Conservation (phyloP, 805 yeast species). For the Sungouiozyma ichnusensis region DNA sequence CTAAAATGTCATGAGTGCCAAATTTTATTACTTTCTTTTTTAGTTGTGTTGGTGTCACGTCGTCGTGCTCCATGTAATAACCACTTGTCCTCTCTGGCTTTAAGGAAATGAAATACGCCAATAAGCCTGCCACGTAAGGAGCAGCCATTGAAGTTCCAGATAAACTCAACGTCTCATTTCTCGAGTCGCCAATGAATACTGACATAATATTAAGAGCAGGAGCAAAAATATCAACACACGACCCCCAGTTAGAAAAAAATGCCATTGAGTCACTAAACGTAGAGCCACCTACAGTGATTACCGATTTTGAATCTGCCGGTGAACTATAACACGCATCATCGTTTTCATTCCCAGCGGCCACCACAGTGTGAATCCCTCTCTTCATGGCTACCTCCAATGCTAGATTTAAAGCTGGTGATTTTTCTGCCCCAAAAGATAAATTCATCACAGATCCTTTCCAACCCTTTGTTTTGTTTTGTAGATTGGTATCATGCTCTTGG, state of each 20-base stretch:
- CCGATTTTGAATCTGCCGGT: conserved; percentile 75
- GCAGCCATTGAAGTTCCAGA: conserved; percentile 99
- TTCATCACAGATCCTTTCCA: conserved; percentile 80
- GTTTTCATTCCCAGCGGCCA: conserved; percentile 92
- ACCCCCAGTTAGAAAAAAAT: conserved; percentile 88
- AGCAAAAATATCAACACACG: conserved; percentile 90
- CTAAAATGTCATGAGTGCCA: conserved; percentile 48
- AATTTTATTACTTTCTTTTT: conserved; percentile 62
- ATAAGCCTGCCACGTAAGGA: conserved; percentile 86
- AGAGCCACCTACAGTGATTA: conserved; percentile 92
- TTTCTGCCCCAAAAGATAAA: conserved; percentile 90
- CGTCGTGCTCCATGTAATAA: conserved; percentile 37
- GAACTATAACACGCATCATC: conserved; percentile 85
- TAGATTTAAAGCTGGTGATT: conserved; percentile 69
- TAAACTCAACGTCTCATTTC: conserved; percentile 62
- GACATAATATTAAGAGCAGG: conserved; percentile 88
- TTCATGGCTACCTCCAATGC: conserved; percentile 82
- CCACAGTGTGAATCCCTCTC: conserved; percentile 83
- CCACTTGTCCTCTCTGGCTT: conserved; percentile 65
- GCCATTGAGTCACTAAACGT: conserved; percentile 83
- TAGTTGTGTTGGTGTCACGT: conserved; percentile 54
- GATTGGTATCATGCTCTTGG: conserved; percentile 47
- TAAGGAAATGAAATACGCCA: conserved; percentile 77
- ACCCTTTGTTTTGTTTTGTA: conserved; percentile 36
- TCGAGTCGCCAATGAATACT: conserved; percentile 60